Percentiles rank a stretch among this genome's conserved stretches.
phyloP scores from a whole-genome alignment of 306 rosid genomes.

The Gastrolobium bilobum region DNA sequence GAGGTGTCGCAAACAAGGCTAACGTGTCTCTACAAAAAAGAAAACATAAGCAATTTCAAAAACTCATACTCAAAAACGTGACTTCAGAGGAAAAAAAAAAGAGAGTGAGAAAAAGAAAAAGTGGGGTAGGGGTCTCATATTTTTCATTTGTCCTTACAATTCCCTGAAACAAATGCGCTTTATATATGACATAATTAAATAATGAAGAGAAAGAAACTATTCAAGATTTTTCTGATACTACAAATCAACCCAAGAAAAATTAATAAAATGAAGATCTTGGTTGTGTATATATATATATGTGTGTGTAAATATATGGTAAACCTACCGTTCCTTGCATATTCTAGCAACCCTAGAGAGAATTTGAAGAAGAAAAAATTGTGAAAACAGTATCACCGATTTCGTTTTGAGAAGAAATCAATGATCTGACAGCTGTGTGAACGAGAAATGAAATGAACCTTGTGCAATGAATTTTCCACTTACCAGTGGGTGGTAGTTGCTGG shows the following conservation, averaged over 20 bases:
- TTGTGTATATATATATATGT: background rate
- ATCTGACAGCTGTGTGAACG: slow-evolving; percentile 26
- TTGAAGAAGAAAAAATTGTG: background rate
- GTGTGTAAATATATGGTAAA: background rate
- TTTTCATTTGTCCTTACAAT: slow-evolving; percentile 18
- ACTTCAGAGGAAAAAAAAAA: background rate
- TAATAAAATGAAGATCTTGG: slow-evolving; percentile 33
- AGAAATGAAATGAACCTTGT: slow-evolving; percentile 4
- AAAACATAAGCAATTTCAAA: slow-evolving; percentile 25
- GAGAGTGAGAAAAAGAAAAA: background rate
- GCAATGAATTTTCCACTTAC: slow-evolving; percentile 42
- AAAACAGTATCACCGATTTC: background rate
- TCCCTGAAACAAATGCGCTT: slow-evolving; percentile 23
- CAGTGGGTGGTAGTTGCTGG: slow-evolving; percentile 35
- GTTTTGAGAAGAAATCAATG: slow-evolving; percentile 26
- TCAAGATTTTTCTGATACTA: slow-evolving; percentile 49
- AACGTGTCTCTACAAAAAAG: slow-evolving; percentile 42
- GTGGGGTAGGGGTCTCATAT: background rate
- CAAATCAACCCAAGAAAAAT: slow-evolving; percentile 46
- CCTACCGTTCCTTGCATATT: slow-evolving; percentile 28
- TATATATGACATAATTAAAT: slow-evolving; percentile 5
- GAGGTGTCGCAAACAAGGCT: background rate
- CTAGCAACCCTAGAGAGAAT: slow-evolving; percentile 49
- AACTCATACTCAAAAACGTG: slow-evolving; percentile 22
- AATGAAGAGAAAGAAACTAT: slow-evolving; percentile 47